Base-by-base conservation (phyloP, 352 stramenopile genomes). In the Halophytophthora batemanensis region DNA sequence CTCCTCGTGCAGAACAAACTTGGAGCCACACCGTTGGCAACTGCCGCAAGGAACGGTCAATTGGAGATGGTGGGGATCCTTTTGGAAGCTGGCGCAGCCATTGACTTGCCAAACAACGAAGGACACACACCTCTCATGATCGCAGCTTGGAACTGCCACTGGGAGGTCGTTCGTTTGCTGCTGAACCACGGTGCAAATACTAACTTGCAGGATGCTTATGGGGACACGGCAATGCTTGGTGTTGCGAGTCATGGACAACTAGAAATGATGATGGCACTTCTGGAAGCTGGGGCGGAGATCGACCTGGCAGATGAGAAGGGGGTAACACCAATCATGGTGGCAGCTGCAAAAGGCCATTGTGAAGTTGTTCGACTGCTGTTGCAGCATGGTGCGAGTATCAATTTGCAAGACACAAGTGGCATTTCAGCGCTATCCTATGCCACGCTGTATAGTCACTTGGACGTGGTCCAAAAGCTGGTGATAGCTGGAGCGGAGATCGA, bases 91-190 rank as follows among this genome's bases (percentile, higher is more conserved):
- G 46, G 35, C n/a, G 34, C 33, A 15, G 18, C 47, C 14, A 25
- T 57, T 6, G 49, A 56, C 13, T 34, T 23, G 23, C 31, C 34
- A n/a, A 29, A 29, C 25, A 25, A 47, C 45, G 45, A 46, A 14
- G 45, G 47, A 14, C 57, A 47, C 46, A 62, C 54, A 25, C 46
- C 54, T 18, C 47, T 62, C 15, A 41, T 62, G 19, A 49, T 25
- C 25, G 46, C 54, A 17, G 40, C 54, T 11, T 33, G 46, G 10
- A 43, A 62, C 25, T 46, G 54, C 23, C 41, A 57, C 40, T 39
- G 23, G 15, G 54, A 54, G 17, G 35, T 53, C 1, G 46, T 49
- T 0, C 19, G 33, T 22, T 41, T 62, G 15, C 41, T 62, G 13
- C 25, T 62, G 13, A 5, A 23, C 23, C 25, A 18, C 28, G 54